phyloP scores from a whole-genome alignment of 345 rosid species.

The Diplotaxis tenuifolia region DNA sequence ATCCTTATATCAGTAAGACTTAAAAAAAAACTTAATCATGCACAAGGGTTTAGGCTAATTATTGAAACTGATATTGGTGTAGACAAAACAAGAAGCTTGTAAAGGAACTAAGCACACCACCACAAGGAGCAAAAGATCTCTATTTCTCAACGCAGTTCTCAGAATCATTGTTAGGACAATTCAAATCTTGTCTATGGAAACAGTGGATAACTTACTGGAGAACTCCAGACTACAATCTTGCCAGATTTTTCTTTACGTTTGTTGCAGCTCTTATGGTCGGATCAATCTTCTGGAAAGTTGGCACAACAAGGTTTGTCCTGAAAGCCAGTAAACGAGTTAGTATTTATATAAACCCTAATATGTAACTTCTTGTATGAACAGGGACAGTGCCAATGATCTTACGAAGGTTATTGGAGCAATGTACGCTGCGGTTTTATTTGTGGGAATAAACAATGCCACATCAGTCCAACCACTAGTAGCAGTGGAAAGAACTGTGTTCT shows the following conservation, averaged over 20 bases:
- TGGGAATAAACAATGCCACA: slow-evolving; percentile 64
- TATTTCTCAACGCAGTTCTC: slow-evolving; percentile 50
- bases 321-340: neutral
- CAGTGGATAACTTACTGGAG: slow-evolving; percentile 77
- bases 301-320: slow-evolving; percentile 46
- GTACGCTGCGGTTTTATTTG: slow-evolving; percentile 59
- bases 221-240: slow-evolving; percentile 69
- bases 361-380: slow-evolving; percentile 12
- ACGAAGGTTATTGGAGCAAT: slow-evolving; percentile 68
- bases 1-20: slow-evolving; percentile 56
- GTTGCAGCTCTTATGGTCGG: slow-evolving; percentile 56
- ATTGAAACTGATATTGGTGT: slow-evolving; percentile 8
- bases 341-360: neutral
- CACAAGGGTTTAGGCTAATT: neutral
- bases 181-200: slow-evolving; percentile 69
- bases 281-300: slow-evolving; percentile 60
- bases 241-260: slow-evolving; percentile 54
- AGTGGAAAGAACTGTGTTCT: slow-evolving; percentile 68
- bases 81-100: slow-evolving; percentile 60
- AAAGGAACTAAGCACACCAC: slow-evolving; percentile 55
- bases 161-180: slow-evolving; percentile 54
- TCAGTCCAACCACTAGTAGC: slow-evolving; percentile 69
- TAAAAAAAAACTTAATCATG: neutral
- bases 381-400: slow-evolving; percentile 48
- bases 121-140: slow-evolving; percentile 49